Evolutionary conservation across 2,329 filamentous ascomycete species (phyloP).

Genomic region (Colletotrichum gigasporum): DNA sequence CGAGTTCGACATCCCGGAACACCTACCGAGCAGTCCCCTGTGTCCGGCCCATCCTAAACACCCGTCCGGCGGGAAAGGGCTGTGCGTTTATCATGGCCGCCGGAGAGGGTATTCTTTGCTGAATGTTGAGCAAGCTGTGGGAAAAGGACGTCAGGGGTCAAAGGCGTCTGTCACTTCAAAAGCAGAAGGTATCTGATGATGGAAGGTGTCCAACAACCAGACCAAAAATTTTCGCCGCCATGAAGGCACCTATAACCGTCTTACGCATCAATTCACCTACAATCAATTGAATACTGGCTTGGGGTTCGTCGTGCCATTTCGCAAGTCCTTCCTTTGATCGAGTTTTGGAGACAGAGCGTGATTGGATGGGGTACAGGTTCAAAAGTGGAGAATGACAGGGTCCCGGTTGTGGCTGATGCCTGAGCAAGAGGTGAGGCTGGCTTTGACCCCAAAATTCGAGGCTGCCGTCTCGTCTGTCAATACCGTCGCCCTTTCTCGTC

Average conservation of each 20-base stretch:
- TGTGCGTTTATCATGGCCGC: slow-evolving; percentile 62
- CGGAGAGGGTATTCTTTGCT: slow-evolving; percentile 31
- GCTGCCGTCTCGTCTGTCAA: neutral
- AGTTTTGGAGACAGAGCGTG: no score
- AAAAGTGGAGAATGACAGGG: no score
- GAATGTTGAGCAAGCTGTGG: slow-evolving; percentile 5
- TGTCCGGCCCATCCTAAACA: slow-evolving; percentile 59
- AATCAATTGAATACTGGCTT: no score
- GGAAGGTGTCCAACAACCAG: no score
- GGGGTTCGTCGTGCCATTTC: no score
- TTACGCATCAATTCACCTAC: neutral
- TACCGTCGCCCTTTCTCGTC: neutral
- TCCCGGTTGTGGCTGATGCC: neutral
- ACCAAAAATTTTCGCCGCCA: neutral
- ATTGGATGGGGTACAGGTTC: no score
- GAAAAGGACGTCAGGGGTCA: slow-evolving; percentile 26
- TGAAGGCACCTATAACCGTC: no score
- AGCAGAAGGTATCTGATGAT: neutral
- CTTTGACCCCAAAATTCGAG: slow-evolving; percentile 25
- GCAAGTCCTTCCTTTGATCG: no score
- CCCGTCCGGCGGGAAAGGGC: slow-evolving; percentile 52
- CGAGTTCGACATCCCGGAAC: slow-evolving; percentile 60
- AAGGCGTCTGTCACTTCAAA: slow-evolving; percentile 30
- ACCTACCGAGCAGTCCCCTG: slow-evolving; percentile 60
- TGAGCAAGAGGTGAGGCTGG: slow-evolving; percentile 2